Conservation (phyloP, 2,329 filamentous ascomycete genomes). For the Colletotrichum tropicale region DNA sequence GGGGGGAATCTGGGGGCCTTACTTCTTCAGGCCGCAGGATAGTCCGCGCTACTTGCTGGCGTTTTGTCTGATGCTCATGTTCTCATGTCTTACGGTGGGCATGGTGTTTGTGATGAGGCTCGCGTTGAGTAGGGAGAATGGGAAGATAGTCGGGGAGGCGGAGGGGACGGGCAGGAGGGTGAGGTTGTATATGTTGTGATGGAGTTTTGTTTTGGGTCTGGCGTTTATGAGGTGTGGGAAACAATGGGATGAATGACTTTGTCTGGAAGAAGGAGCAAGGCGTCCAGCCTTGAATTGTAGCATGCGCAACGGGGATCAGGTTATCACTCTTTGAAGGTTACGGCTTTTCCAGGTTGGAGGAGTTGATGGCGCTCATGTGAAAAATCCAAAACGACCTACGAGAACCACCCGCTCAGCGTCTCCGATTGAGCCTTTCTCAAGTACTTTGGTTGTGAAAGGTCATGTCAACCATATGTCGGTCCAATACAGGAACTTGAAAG, state of each 20-base stretch:
- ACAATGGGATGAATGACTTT: neutral
- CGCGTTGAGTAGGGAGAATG: conserved; percentile 5
- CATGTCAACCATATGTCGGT: neutral
- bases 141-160: neutral
- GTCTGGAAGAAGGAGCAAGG: neutral
- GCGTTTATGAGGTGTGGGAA: neutral
- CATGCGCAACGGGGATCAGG: neutral
- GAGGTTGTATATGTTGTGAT: neutral
- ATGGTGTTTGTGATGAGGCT: conserved; percentile 11
- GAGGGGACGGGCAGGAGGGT: conserved; percentile 1
- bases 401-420: neutral
- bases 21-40: conserved; percentile 36
- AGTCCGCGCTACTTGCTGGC: conserved; percentile 31
- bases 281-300: neutral
- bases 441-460: neutral
- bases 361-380: no score
- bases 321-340: neutral
- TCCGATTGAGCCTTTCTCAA: neutral
- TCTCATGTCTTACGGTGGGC: neutral
- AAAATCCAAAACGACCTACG: neutral
- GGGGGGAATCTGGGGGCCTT: conserved; percentile 43
- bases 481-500: neutral
- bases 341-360: neutral
- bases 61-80: conserved; percentile 26
- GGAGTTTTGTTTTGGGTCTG: neutral